Conservation (phyloP, 345 rosid genomes). For the Ceriops tagal region DNA sequence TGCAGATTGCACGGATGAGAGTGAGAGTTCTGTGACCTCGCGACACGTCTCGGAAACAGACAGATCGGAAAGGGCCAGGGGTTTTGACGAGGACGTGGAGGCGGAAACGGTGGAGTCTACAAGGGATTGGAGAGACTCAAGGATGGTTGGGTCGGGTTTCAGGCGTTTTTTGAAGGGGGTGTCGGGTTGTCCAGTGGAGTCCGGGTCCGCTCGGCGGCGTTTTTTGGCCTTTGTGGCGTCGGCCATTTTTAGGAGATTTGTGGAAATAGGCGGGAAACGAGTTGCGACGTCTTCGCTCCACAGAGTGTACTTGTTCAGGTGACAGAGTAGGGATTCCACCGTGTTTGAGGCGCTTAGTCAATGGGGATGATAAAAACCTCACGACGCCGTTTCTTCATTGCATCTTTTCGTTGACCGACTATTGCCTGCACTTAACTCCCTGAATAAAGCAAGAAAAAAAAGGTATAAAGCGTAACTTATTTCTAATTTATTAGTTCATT, state of each 20-base stretch:
- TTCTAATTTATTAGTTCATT: too few relatives aligned
- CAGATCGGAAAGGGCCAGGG: conserved; percentile 77
- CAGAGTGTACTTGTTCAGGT: too few relatives aligned
- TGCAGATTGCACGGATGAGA: conserved; percentile 67
- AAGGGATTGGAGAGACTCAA: conserved; percentile 47
- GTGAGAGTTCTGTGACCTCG: conserved; percentile 83
- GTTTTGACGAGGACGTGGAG: conserved; percentile 47
- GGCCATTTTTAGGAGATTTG: conserved; percentile 6
- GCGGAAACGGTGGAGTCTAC: conserved; percentile 27
- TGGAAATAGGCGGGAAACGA: conserved; percentile 8
- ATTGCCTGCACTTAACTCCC: too few relatives aligned
- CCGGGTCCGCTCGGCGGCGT: conserved; percentile 60
- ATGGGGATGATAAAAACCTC: too few relatives aligned
- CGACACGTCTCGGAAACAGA: conserved; percentile 67
- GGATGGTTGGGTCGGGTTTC: conserved; percentile 57
- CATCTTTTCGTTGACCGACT: too few relatives aligned
- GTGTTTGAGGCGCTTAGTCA: too few relatives aligned
- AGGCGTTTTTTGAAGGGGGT: conserved; percentile 69
- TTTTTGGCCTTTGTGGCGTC: conserved; percentile 42
- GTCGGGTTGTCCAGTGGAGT: conserved; percentile 33
- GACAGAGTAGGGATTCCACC: too few relatives aligned
- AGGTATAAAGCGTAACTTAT: too few relatives aligned
- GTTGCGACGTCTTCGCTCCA: too few relatives aligned
- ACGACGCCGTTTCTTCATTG: too few relatives aligned
- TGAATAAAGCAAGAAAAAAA: too few relatives aligned